Evolutionary conservation across 495 filamentous ascomycete species (phyloP).

Genomic region (Talaromyces ruber): DNA sequence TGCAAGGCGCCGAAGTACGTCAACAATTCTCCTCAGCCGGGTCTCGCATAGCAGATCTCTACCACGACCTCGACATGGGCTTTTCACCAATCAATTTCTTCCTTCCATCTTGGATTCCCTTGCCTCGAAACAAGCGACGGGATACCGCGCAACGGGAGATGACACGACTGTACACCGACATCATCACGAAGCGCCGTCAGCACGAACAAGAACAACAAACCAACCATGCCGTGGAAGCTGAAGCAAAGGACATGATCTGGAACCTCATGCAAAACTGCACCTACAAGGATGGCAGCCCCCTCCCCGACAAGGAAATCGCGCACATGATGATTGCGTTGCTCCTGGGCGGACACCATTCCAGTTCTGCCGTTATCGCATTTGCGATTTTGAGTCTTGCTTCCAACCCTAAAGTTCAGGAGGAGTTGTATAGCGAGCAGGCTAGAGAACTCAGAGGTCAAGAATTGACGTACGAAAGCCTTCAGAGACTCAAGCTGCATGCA

Average conservation of each 20-base stretch:
- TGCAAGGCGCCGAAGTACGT: slow-evolving; percentile 59
- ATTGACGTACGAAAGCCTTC: slow-evolving; percentile 36
- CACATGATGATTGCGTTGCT: slow-evolving; percentile 63
- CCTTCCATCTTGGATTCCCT: not conserved
- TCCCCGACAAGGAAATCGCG: slow-evolving; percentile 55
- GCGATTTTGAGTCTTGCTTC: slow-evolving; percentile 55
- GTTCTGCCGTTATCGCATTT: slow-evolving; percentile 45
- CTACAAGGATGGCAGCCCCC: slow-evolving; percentile 52
- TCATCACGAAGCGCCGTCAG: slow-evolving; percentile 41
- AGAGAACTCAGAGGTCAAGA: slow-evolving; percentile 10
- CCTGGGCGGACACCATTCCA: slow-evolving; percentile 59
- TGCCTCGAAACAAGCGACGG: slow-evolving; percentile 50
- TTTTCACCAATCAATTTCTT: slow-evolving; percentile 1
- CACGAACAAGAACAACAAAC: slow-evolving; percentile 15
- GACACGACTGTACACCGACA: slow-evolving; percentile 50
- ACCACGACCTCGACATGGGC: slow-evolving; percentile 59
- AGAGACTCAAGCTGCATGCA: slow-evolving; percentile 39
- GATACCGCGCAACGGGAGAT: slow-evolving; percentile 50
- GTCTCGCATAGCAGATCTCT: slow-evolving; percentile 53
- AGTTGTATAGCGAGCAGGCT: slow-evolving; percentile 48
- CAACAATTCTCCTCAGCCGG: slow-evolving; percentile 37
- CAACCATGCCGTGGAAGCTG: slow-evolving; percentile 13
- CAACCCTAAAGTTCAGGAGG: slow-evolving; percentile 46
- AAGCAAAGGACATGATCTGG: slow-evolving; percentile 60
- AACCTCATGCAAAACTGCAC: slow-evolving; percentile 50